A percentile compares a stretch with the other conserved stretches of the same genome.
Evolutionary conservation across 2,329 filamentous ascomycete genomes (phyloP).

Genomic region (Parafenestella ontariensis): DNA sequence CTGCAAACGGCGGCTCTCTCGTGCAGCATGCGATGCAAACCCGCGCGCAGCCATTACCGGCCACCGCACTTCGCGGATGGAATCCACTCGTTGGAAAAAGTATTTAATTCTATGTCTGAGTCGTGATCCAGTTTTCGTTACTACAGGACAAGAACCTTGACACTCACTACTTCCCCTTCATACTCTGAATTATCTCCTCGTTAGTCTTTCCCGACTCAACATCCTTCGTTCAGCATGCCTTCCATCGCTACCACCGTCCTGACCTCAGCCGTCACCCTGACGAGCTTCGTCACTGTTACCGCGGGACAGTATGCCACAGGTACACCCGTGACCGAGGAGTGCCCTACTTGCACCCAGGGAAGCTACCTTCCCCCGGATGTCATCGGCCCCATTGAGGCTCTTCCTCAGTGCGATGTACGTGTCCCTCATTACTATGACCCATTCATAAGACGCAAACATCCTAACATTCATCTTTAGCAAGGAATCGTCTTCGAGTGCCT

Average conservation of each 20-base stretch:
- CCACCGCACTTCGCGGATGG: not conserved
- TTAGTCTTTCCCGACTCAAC: not conserved
- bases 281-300: constrained; percentile 17
- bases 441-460: not conserved
- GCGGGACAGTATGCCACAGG: not conserved
- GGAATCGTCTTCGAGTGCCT: constrained; percentile 25
- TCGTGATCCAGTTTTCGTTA: constrained; percentile 2
- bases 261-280: constrained; percentile 15
- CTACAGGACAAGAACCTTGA: not conserved
- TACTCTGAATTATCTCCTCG: not conserved
- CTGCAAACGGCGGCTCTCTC: constrained; percentile 27
- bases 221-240: constrained; percentile 11
- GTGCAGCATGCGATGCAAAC: constrained; percentile 12
- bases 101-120: constrained; percentile 1
- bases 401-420: constrained; percentile 21
- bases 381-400: constrained; percentile 18
- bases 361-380: not conserved
- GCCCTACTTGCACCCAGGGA: not conserved
- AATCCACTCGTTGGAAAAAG: not conserved
- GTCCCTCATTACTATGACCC: not conserved
- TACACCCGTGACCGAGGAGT: not conserved
- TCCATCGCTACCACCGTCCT: constrained; percentile 15
- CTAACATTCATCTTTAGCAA: constrained; percentile 13
- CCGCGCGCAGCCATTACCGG: constrained; percentile 7
- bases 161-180: constrained; percentile 1